A percentile compares a stretch with the other conserved stretches of the same genome.
Evolutionary conservation across 83 land plant genomes (phyloP).

Genomic region (Diphasiastrum complanatum): DNA sequence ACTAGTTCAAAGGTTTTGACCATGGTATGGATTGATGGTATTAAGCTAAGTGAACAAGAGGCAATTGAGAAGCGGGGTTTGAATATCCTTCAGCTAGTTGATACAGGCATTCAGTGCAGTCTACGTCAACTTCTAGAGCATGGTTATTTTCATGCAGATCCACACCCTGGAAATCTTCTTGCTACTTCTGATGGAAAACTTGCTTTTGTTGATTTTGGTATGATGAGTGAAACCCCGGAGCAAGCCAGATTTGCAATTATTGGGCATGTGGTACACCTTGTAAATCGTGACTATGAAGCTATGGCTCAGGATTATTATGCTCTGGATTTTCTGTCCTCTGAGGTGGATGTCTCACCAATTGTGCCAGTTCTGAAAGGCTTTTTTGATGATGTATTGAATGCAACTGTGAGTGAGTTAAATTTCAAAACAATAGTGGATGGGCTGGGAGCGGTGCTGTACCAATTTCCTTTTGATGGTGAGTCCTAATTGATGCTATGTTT

Average conservation of each 20-base stretch:
- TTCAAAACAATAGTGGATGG: slow-evolving; percentile 97
- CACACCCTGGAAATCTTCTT: slow-evolving; percentile 97
- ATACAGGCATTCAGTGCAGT: slow-evolving; percentile 93
- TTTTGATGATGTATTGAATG: slow-evolving; percentile 87
- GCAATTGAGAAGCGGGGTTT: slow-evolving; percentile 75
- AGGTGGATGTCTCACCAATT: slow-evolving; percentile 87
- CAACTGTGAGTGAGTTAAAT: slow-evolving; percentile 92
- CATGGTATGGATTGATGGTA: slow-evolving; percentile 98
- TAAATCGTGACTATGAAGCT: slow-evolving; percentile 95
- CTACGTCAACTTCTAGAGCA: slow-evolving; percentile 89
- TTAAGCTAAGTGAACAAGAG: slow-evolving; percentile 81
- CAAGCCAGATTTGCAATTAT: slow-evolving; percentile 88
- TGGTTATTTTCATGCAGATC: slow-evolving; percentile 99
- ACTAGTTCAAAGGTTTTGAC: slow-evolving; percentile 90
- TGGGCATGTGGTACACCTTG: slow-evolving; percentile 96
- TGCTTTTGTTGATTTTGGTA: slow-evolving; percentile 97
- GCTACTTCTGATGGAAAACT: slow-evolving; percentile 95
- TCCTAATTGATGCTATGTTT: slow-evolving; percentile 6
- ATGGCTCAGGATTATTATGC: slow-evolving; percentile 96
- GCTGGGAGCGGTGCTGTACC: slow-evolving; percentile 84
- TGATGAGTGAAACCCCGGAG: slow-evolving; percentile 98
- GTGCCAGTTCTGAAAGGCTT: slow-evolving; percentile 76
- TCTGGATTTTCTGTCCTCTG: slow-evolving; percentile 76
- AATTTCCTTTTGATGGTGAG: slow-evolving; percentile 95
- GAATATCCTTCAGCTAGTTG: slow-evolving; percentile 71